Evolutionary conservation across 2,329 filamentous ascomycete species (phyloP).

Genomic region (Aspergillus tamarii): DNA sequence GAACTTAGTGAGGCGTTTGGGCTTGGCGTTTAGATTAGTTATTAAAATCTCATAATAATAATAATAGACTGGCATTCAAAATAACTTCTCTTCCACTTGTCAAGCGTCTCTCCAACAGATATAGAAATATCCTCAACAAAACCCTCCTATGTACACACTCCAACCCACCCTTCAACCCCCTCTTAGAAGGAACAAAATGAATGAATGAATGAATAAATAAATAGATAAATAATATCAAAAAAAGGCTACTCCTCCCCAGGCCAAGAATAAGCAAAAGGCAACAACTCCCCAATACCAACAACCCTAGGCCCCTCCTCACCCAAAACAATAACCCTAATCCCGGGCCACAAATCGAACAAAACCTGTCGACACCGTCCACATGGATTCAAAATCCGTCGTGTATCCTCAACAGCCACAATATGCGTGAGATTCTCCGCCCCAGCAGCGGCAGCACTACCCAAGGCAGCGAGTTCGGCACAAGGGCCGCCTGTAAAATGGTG

Average conservation of each 20-base stretch:
- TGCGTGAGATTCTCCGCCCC: constrained; percentile 24
- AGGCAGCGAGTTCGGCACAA: constrained; percentile 33
- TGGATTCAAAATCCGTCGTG: constrained; percentile 27
- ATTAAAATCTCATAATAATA: background rate
- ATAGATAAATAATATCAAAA: background rate
- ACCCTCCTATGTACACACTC: background rate
- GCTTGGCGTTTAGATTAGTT: background rate
- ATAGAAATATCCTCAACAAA: background rate
- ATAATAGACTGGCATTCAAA: background rate
- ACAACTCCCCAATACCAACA: constrained; percentile 8
- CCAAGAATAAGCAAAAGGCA: constrained; percentile 15
- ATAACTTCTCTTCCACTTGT: background rate
- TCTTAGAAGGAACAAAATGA: too few relatives aligned
- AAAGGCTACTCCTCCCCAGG: background rate
- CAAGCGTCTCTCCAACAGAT: background rate
- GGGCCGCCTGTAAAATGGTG: constrained; percentile 33
- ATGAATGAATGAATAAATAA: too few relatives aligned
- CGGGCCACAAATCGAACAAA: constrained; percentile 29
- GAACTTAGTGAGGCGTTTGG: background rate
- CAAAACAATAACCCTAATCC: constrained; percentile 27
- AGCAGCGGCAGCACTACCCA: constrained; percentile 30
- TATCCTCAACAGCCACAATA: constrained; percentile 29
- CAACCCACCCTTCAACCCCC: background rate
- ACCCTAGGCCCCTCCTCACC: background rate
- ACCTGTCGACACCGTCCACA: constrained; percentile 35